Evolutionary conservation across 345 rosid genomes (phyloP), one percentile per base, ranked within the genome.

Genomic region (Populus tremula): DNA sequence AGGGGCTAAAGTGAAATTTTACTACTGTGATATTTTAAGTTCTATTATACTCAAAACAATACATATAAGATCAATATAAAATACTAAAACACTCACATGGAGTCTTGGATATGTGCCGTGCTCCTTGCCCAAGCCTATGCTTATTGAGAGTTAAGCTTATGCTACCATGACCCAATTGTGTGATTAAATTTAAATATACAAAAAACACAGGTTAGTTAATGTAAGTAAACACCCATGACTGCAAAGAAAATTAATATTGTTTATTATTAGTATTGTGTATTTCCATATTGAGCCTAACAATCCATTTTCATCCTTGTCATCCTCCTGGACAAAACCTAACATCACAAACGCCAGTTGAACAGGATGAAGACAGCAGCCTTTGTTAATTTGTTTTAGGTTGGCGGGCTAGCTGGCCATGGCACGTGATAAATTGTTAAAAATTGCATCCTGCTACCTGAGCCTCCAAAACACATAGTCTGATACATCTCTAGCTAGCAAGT

Each of bases 21-120:
- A 33, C 0, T 31, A 2, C 2, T 31, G 33, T 31, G 33, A 31
- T 31, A 31, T 31, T 31, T 33, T 33, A 0, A 31, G 5, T 33
- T 33, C 0, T 33, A 3, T 33, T 33, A 33, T 33, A 33, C 5
- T 33, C 5, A 33, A 33, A 33, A 33, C 5, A 4, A 33, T 33
- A 33, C 0, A 4, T 33, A 4, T 33, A 33, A 5, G 5, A 33
- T 33, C 5, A 33, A 0, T 33, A 1, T 33, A 33, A 33, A 33
- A 4, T 33, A 33, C 1, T 4, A 0, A 33, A 0, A 0, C 0
- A 33, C 5, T 4, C 0, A 0, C 0, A 1, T 33, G 5, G 1
- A 4, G 4, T 0, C 36, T 5, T 33, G 0, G 0, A 4, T 33
- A 4, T 4, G 5, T 33, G 35, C 0, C 35, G 0, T 33, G 35